Base-by-base conservation (phyloP, 257 asterid genomes). In the Penstemon barbatus region DNA sequence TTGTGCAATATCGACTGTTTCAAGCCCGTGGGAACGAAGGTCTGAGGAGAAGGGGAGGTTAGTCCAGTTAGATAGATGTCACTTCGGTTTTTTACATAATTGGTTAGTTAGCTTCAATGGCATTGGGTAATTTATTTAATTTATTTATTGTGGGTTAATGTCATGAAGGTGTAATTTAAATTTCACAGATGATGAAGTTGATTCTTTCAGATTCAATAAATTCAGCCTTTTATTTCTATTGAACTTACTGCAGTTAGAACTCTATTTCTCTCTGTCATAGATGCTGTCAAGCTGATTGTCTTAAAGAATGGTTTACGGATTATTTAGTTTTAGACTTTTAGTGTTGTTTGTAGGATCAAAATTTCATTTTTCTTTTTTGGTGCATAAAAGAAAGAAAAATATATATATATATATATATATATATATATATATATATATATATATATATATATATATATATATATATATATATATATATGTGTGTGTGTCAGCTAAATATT, bases 1-100 rank as follows among this genome's bases (percentile, higher is more conserved):
- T 81, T 93, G 74, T 87, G 97, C 95, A 90, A 93, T 78, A 90
- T 90, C 66, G 87, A 85, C 81, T 93, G 99, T 76, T 93, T 93
- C 90, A 88, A 88, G 83, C 99, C 99, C 11, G 83, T 80, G 57
- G 86, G 89, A 74, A 81, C 95, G 50, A 85, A 82, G 80, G 84
- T 78, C 80, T 82, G 90, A 87, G 55, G 81, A 65, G 65, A 78
- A 60, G 77, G 77, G 79, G 83, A 80, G 83, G 83, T 79, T 66
- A 82, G 84, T 74, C 50, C 70, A 44, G 42, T 71, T 71, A 73
- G 76, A 52, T 62, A 74, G 73, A 45, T 13, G 38, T 69, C 61
- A 67, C 57, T 37, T 50, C 11, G 38, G 13, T 25, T 67, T 18
- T 12, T 38, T 10, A 15, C n/a, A 11, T 1, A 40, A 48, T 6